Conservation (phyloP, 1,139 yeast genomes). For the Geotrichum bryndzae region DNA sequence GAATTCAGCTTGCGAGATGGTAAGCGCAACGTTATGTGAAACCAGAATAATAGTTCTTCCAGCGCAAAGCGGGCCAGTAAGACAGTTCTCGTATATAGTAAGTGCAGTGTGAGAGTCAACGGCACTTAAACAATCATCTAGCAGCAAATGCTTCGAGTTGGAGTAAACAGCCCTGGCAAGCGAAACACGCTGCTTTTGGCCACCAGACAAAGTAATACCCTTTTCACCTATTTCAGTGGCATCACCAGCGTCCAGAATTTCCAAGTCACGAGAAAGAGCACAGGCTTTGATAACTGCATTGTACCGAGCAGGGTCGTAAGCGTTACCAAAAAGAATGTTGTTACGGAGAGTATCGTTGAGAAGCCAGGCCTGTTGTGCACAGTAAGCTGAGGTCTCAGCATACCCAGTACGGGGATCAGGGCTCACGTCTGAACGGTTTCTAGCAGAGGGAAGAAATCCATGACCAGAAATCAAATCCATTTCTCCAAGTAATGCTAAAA, state of each 20-base stretch:
- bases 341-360: conserved; percentile 80
- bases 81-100: conserved; percentile 85
- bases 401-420: conserved; percentile 71
- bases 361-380: conserved; percentile 94
- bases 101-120: conserved; percentile 97
- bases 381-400: conserved; percentile 88
- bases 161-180: conserved; percentile 92
- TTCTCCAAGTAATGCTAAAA: conserved; percentile 89
- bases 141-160: conserved; percentile 66
- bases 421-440: conserved; percentile 63
- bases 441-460: conserved; percentile 72
- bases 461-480: conserved; percentile 72
- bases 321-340: conserved; percentile 74
- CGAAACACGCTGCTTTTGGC: conserved; percentile 94
- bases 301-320: conserved; percentile 69
- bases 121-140: conserved; percentile 94
- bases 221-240: conserved; percentile 88
- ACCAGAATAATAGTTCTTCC: conserved; percentile 85
- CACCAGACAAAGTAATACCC: conserved; percentile 94
- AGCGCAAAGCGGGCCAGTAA: conserved; percentile 78
- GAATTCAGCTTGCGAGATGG: conserved; percentile 72
- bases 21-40: conserved; percentile 87
- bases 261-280: conserved; percentile 66
- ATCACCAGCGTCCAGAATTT: conserved; percentile 60
- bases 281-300: conserved; percentile 69